Base-by-base conservation (phyloP, 2,329 filamentous ascomycete genomes). In the Trichoderma gracile region DNA sequence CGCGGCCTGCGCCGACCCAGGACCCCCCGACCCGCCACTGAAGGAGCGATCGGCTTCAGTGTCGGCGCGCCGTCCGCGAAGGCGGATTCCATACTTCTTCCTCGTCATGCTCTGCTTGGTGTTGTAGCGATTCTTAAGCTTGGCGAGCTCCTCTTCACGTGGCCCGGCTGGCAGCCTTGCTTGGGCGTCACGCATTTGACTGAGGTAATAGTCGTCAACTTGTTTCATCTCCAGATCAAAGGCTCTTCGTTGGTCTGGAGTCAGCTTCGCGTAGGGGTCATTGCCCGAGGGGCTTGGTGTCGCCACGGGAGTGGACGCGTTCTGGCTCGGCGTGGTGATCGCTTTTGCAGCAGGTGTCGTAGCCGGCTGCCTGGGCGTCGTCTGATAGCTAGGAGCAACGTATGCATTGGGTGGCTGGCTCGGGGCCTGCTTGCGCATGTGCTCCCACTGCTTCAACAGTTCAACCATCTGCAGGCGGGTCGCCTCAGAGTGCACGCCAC, bases 51-150 rank as follows among this genome's bases (percentile, higher is more conserved):
- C 69, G 17, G 84, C 80, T 65, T 82, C 80, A 0, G 75, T 76
- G 65, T 72, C 79, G 2, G 79, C 79, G 0, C 83, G 80, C 14
- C 82, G 76, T 67, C 80, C 77, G 0, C 82, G 79, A 15, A 86
- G 76, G 1, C 79, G 78, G 38, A 87, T 82, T n/a, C 84, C 84
- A 66, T 81, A 86, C 66, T 80, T 85, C 70, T 84, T 86, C 14
- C 84, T 79, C 3, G 84, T 81, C n/a, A 78, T 78, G 60, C 82
- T 85, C 70, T 85, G 83, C 64, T 83, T 84, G 3, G 82, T 85
- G 49, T 81, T 81, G 68, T 82, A 84, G 3, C 79, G 79, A 67
- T 86, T 86, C 46, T 80, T 80, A 1, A 86, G 68, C 10, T 75
- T 79, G 0, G 78, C 76, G 0, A 85, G 58, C 53, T 67, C 65